Conservation (phyloP, 495 filamentous ascomycete species). For the Astrocystis sublimbata region DNA sequence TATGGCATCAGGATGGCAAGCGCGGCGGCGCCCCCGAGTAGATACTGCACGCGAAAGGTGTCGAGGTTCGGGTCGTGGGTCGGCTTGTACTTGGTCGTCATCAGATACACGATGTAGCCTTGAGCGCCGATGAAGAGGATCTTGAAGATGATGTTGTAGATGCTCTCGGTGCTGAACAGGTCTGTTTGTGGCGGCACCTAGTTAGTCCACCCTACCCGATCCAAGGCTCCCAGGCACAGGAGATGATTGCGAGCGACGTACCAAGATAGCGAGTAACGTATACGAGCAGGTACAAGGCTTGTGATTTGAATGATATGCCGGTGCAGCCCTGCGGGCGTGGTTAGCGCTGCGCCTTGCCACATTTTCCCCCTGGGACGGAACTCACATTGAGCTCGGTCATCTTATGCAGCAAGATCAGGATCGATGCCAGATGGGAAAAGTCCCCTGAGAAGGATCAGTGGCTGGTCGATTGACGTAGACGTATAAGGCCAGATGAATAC, state of each 20-base stretch:
- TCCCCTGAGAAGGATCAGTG: constrained; percentile 60
- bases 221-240: neutral
- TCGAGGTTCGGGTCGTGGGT: constrained; percentile 94
- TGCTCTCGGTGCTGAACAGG: constrained; percentile 80
- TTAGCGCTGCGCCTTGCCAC: constrained; percentile 18
- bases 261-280: constrained; percentile 92
- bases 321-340: constrained; percentile 75
- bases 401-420: constrained; percentile 92
- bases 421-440: constrained; percentile 91
- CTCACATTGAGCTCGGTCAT: constrained; percentile 85
- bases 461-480: neutral
- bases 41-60: constrained; percentile 93
- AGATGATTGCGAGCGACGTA: constrained; percentile 33
- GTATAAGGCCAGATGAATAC: constrained; percentile 22
- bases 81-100: constrained; percentile 93
- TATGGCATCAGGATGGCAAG: constrained; percentile 84
- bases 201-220: neutral
- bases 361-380: neutral
- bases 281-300: constrained; percentile 88
- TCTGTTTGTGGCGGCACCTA: constrained; percentile 50
- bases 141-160: constrained; percentile 94
- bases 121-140: constrained; percentile 90
- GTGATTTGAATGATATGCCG: constrained; percentile 97
- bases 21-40: constrained; percentile 75
- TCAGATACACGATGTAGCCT: constrained; percentile 91